These are phyloP conservation scores for Dioscorea cayenensis DNA, from an alignment of 116 monocot genomes.

Conservation along the genomic window DNA sequence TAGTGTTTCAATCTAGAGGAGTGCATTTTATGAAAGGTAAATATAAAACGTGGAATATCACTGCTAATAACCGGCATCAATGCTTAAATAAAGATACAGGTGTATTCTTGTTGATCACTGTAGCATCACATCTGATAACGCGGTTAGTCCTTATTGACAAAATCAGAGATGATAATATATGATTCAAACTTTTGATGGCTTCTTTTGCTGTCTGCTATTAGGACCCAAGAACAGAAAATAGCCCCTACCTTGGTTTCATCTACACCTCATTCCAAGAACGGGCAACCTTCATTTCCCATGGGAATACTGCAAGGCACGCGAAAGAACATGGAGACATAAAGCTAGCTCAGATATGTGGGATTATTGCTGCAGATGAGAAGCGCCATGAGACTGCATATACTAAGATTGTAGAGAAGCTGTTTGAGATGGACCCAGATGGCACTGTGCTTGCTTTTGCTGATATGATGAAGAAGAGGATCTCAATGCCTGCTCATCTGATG, in stretches of 20 bases:
- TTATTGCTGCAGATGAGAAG: conserved; percentile 44
- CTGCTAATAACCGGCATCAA: no score
- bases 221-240: conserved; percentile 45
- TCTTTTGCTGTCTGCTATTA: conserved; percentile 4
- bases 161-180: no score
- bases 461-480: conserved; percentile 49
- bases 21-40: no score
- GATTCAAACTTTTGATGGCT: neutral
- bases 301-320: conserved; percentile 37
- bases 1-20: no score
- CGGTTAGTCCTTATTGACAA: no score
- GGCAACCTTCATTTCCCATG: conserved; percentile 44
- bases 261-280: conserved; percentile 48
- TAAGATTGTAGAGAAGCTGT: conserved; percentile 42
- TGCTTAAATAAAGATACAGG: no score
- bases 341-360: conserved; percentile 38
- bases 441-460: conserved; percentile 34
- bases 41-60: no score
- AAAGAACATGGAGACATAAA: conserved; percentile 34
- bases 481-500: conserved; percentile 43
- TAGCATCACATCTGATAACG: no score
- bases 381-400: conserved; percentile 42
- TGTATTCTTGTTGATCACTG: no score
- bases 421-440: conserved; percentile 36
- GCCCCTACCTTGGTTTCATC: conserved; percentile 37